Evolutionary conservation across 2,329 filamentous ascomycete genomes (phyloP).

Genomic region (Fusarium sp.): DNA sequence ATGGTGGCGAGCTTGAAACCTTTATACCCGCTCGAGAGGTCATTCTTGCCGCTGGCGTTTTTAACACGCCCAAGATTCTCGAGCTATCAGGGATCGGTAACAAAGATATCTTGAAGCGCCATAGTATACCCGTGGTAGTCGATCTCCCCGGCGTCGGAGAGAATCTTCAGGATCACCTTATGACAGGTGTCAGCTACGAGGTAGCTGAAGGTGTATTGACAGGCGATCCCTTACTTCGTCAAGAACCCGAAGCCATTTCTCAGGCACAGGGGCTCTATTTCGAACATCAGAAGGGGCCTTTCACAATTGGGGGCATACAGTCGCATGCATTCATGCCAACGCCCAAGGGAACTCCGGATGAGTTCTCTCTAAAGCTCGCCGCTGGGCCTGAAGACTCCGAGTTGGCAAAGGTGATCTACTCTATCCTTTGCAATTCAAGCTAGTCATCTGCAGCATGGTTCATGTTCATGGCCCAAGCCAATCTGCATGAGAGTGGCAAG

Average conservation of each 20-base stretch:
- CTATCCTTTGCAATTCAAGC: neutral
- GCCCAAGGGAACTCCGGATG: too few relatives aligned
- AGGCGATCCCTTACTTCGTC: too few relatives aligned
- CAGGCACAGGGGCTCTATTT: too few relatives aligned
- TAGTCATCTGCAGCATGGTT: slow-evolving; percentile 1
- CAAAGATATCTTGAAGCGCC: neutral
- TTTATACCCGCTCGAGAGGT: neutral
- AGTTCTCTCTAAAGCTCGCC: too few relatives aligned
- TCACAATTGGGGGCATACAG: too few relatives aligned
- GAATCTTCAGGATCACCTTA: neutral
- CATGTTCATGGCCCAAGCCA: neutral
- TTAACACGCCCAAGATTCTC: neutral
- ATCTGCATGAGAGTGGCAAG: neutral
- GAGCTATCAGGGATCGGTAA: neutral
- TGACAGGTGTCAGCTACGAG: neutral
- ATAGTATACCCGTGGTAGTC: neutral
- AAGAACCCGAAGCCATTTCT: too few relatives aligned
- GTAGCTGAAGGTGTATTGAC: too few relatives aligned
- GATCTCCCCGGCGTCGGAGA: neutral
- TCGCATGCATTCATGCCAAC: too few relatives aligned
- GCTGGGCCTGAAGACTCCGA: too few relatives aligned
- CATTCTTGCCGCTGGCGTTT: neutral
- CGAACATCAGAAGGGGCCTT: too few relatives aligned
- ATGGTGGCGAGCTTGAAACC: too few relatives aligned
- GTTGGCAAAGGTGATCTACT: neutral